Percentiles rank a stretch among this genome's conserved stretches.
Evolutionary conservation across 2,329 filamentous ascomycete species (phyloP).

Genomic region (Aspergillus melleus): DNA sequence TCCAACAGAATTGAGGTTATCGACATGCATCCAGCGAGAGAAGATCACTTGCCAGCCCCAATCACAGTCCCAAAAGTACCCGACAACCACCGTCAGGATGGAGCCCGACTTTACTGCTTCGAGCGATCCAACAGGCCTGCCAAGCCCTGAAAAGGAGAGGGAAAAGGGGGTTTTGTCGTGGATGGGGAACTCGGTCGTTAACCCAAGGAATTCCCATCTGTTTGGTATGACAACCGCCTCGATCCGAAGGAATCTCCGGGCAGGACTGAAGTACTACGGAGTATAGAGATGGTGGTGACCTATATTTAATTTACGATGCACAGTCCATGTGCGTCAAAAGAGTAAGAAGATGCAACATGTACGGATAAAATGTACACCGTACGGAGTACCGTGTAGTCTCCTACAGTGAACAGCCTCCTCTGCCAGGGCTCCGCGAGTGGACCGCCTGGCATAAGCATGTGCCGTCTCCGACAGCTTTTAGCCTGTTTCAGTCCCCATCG

Average conservation of each 20-base stretch:
- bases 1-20: not conserved
- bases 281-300: not conserved
- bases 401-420: too few species aligned
- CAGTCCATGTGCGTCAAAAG: not conserved
- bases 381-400: too few species aligned
- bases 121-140: not conserved
- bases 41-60: not conserved
- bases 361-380: too few species aligned
- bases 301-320: not conserved
- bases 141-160: not conserved
- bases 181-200: too few species aligned
- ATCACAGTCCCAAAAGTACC: not conserved
- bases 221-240: too few species aligned
- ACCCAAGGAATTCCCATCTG: too few species aligned
- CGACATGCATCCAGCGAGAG: not conserved
- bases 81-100: not conserved
- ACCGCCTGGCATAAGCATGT: slow-evolving; percentile 19
- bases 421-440: slow-evolving; percentile 12
- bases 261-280: not conserved
- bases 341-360: too few species aligned
- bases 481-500: slow-evolving; percentile 27
- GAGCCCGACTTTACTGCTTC: not conserved
- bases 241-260: too few species aligned
- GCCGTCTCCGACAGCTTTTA: slow-evolving; percentile 22
- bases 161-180: not conserved